Evolutionary conservation across 805 yeast species (phyloP).

Genomic region (Yamadazyma sp.): DNA sequence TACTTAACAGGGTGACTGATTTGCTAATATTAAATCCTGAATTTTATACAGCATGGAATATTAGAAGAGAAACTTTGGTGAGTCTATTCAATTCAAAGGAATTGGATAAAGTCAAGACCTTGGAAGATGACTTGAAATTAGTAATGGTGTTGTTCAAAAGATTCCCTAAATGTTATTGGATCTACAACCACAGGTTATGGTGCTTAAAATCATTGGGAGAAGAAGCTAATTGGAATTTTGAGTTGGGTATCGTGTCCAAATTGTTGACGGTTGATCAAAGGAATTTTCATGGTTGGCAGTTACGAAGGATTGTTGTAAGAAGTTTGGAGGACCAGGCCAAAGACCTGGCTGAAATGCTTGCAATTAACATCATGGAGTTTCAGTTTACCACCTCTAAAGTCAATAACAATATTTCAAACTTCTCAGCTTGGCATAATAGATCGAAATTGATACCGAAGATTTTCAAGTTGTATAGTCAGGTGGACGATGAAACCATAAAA

Average conservation of each 20-base stretch:
- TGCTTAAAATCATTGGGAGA: slow-evolving; percentile 48
- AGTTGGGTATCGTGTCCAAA: slow-evolving; percentile 66
- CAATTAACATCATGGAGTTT: slow-evolving; percentile 54
- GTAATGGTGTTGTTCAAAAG: slow-evolving; percentile 56
- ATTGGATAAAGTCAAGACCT: slow-evolving; percentile 15
- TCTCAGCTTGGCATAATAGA: slow-evolving; percentile 94
- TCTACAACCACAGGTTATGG: slow-evolving; percentile 95
- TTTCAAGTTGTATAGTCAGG: slow-evolving; percentile 23
- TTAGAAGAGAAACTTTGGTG: slow-evolving; percentile 67
- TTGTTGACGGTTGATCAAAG: slow-evolving; percentile 73
- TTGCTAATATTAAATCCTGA: slow-evolving; percentile 77
- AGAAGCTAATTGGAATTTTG: slow-evolving; percentile 67
- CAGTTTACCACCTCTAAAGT: slow-evolving; percentile 77
- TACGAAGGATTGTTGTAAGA: slow-evolving; percentile 69
- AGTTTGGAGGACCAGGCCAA: slow-evolving; percentile 25
- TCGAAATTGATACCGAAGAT: slow-evolving; percentile 63
- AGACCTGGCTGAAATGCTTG: slow-evolving; percentile 18
- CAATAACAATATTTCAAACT: slow-evolving; percentile 82
- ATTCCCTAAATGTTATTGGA: slow-evolving; percentile 92
- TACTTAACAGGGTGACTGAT: slow-evolving; percentile 54
- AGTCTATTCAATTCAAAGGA: slow-evolving; percentile 23
- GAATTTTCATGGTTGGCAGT: slow-evolving; percentile 96
- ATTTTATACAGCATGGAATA: slow-evolving; percentile 87
- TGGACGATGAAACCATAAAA: neutral
- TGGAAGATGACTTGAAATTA: slow-evolving; percentile 61